Evolutionary conservation across 352 stramenopile species (phyloP), one percentile per base, ranked within the genome.

Genomic region (Globisporangium yorkense): DNA sequence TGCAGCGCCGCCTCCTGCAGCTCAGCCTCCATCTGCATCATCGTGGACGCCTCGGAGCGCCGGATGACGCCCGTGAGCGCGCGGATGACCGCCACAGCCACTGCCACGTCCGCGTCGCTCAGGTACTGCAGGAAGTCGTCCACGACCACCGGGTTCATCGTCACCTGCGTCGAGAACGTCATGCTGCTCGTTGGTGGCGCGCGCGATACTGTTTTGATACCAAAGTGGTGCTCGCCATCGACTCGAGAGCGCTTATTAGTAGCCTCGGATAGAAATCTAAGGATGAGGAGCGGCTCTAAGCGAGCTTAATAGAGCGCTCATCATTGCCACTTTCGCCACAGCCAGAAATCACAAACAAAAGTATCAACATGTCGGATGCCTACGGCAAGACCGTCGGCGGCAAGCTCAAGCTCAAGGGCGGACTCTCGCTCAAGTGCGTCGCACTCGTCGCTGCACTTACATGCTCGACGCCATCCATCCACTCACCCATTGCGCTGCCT

Each of bases 11-110:
- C 92, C 55, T 92, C 80, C 53, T 93, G 88, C 41, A 98, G 66
- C 67, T 98, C 94, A 31, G 87, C 80, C 66, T 98, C 89, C 49
- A 98, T 88, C 58, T 96, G 89, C 92, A 98, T 97, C 94, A 98
- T 98, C 27, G 94, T 98, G 57, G 83, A 92, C n/a, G 89, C 89
- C 49, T 86, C 80, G 56, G 80, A 93, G 62, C 87, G 84, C 60
- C 89, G 67, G 52, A 98, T 97, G 16, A 98, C 92, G 50, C 88
- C 84, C 37, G 96, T 91, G 21, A 98, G 71, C 6, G 88, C 88
- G 66, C 97, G 96, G 72, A 98, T 98, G 51, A 96, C 94, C 10
- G 89, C 91, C 46, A 98, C 92, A 2, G 94, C 91, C 41, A 97
- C 84, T 7, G 94, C 90, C 61, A 89, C 81, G 57, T 92, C 83